Conservation (phyloP, 306 rosid genomes). For the Macrotyloma uniflorum region DNA sequence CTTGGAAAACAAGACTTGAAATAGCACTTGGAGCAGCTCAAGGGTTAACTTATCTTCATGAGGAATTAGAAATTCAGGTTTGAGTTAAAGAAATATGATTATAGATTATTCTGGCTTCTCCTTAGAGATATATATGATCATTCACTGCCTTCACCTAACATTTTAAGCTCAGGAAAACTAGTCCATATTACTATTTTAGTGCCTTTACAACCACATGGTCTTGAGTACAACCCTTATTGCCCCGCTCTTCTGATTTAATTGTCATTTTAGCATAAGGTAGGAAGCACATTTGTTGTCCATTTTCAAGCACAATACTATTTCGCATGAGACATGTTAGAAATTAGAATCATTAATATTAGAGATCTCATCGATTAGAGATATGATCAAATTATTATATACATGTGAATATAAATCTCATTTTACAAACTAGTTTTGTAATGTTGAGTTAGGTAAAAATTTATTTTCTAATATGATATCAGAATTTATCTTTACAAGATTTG, state of each 20-base stretch:
- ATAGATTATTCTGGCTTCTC: background rate
- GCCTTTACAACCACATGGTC: background rate
- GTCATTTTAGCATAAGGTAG: background rate
- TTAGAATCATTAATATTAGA: no score
- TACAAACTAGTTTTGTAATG: no score
- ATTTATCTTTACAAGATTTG: no score
- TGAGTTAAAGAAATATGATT: conserved; percentile 9
- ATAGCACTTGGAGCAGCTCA: conserved; percentile 75
- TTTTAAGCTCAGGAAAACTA: background rate
- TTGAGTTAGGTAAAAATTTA: no score
- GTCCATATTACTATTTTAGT: background rate
- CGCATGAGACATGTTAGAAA: background rate
- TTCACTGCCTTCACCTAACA: background rate
- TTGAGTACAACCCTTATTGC: background rate
- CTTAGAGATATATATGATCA: background rate
- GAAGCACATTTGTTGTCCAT: background rate
- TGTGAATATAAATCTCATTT: no score
- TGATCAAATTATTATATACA: no score
- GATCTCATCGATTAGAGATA: no score
- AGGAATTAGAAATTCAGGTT: conserved; percentile 88
- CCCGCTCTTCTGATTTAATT: background rate
- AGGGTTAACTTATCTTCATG: conserved; percentile 78
- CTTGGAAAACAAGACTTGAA: conserved; percentile 76
- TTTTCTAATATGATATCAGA: no score
- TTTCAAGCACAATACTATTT: background rate